phyloP scores from a whole-genome alignment of 2,329 filamentous ascomycete species.

The Venturia effusa region DNA sequence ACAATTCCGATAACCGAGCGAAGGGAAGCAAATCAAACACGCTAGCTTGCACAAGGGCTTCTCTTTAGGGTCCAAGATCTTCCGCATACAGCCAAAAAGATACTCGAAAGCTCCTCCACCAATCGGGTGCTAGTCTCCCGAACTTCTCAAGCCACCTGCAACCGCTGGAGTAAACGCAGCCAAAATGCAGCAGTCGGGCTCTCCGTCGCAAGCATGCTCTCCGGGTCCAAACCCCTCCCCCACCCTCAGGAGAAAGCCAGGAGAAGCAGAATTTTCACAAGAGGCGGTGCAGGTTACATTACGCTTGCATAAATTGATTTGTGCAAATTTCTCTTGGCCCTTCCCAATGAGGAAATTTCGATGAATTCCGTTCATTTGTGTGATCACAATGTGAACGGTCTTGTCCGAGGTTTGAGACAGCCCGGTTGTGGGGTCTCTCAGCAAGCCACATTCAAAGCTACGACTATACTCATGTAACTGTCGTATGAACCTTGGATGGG shows the following conservation, averaged over 20 bases:
- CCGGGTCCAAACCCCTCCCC: background rate
- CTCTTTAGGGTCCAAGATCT: background rate
- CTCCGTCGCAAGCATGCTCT: background rate
- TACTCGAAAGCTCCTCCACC: background rate
- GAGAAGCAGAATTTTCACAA: background rate
- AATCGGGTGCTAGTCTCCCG: background rate
- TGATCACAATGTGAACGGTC: background rate
- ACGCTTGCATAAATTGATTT: background rate
- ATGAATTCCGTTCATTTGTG: background rate
- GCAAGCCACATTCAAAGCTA: background rate
- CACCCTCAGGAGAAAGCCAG: background rate
- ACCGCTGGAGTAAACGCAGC: background rate
- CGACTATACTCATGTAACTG: background rate
- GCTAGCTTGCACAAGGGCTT: background rate
- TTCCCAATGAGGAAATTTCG: background rate
- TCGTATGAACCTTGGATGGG: background rate
- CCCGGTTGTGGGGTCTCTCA: background rate
- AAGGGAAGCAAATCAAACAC: background rate
- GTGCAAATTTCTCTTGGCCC: background rate
- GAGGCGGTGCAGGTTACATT: background rate
- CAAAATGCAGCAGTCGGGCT: background rate
- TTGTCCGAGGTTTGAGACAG: background rate
- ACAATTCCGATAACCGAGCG: background rate
- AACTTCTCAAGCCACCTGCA: background rate
- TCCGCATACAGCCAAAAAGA: background rate